Conservation (phyloP, 2,329 filamentous ascomycete species). For the Aaosphaeria arxii region DNA sequence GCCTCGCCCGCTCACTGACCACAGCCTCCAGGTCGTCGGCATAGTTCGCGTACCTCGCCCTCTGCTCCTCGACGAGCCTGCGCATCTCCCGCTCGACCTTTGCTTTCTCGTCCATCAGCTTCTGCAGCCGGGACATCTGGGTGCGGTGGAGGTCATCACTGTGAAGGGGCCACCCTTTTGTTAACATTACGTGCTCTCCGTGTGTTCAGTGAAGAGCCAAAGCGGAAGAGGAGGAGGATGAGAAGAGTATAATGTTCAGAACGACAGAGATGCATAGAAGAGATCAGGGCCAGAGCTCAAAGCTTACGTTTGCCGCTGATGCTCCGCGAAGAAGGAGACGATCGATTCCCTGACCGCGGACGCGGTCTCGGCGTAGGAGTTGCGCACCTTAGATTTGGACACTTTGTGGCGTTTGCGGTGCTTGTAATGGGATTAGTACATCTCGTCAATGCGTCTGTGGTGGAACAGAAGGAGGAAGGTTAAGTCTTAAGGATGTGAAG, state of each 20-base stretch:
- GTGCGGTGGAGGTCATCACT: not conserved
- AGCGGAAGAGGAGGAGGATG: no score
- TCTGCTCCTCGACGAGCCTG: conserved; percentile 12
- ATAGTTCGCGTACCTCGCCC: conserved; percentile 15
- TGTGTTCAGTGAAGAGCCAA: no score
- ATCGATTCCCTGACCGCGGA: conserved; percentile 14
- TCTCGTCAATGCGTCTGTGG: no score
- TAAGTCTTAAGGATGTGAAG: no score
- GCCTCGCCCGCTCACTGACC: conserved; percentile 14
- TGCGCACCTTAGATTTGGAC: conserved; percentile 16
- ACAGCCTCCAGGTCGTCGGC: conserved; percentile 21
- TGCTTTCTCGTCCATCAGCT: not conserved
- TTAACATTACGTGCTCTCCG: not conserved
- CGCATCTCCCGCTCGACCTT: conserved; percentile 22
- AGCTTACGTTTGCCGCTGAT: conserved; percentile 26
- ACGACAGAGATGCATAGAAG: no score
- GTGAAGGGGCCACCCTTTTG: not conserved
- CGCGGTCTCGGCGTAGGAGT: conserved; percentile 13
- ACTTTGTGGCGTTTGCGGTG: conserved; percentile 23
- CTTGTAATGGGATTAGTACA: conserved; percentile 6
- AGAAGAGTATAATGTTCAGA: no score
- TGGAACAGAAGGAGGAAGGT: no score
- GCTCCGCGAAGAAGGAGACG: conserved; percentile 18
- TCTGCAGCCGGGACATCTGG: conserved; percentile 2
- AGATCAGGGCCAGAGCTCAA: not conserved